Evolutionary conservation across 2,329 filamentous ascomycete genomes (phyloP), one percentile per base, ranked within the genome.

Genomic region (Fusarium bactridioides): DNA sequence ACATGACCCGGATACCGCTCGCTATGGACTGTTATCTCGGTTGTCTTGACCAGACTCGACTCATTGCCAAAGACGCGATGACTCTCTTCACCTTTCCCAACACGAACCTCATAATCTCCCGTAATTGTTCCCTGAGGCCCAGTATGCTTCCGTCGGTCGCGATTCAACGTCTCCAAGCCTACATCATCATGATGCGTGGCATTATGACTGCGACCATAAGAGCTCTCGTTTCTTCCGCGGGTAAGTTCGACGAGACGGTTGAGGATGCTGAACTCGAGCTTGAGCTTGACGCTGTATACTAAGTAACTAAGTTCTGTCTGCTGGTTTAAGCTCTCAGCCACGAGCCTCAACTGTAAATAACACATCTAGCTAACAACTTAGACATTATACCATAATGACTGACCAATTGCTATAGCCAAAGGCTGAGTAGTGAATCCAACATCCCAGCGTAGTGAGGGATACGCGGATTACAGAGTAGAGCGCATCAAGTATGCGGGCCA

Each of bases 271-370:
- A 82, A 81, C 53, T 82, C 81, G n/a, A 82, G 72, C 64, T 82
- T 82, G 38, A 82, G 72, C 68, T 82, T 82, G 55, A 81, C 69
- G 61, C 79, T 80, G 54, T 82, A 82, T n/a, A n/a, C n/a, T n/a
- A n/a, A n/a, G n/a, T n/a, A n/a, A n/a, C n/a, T n/a, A n/a, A n/a
- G n/a, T n/a, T n/a, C n/a, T n/a, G n/a, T n/a, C n/a, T n/a, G n/a
- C n/a, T n/a, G n/a, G n/a, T n/a, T n/a, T n/a, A n/a, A n/a, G n/a
- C n/a, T n/a, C n/a, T n/a, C n/a, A n/a, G n/a, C n/a, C n/a, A n/a
- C n/a, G n/a, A n/a, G n/a, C n/a, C n/a, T n/a, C n/a, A n/a, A n/a
- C n/a, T n/a, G n/a, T n/a, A n/a, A n/a, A n/a, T n/a, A n/a, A n/a
- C n/a, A n/a, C n/a, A n/a, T n/a, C n/a, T n/a, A n/a, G n/a, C n/a